These are phyloP conservation scores for Tricharina praecox DNA, from an alignment of 495 filamentous ascomycete genomes.

Conservation along the genomic window DNA sequence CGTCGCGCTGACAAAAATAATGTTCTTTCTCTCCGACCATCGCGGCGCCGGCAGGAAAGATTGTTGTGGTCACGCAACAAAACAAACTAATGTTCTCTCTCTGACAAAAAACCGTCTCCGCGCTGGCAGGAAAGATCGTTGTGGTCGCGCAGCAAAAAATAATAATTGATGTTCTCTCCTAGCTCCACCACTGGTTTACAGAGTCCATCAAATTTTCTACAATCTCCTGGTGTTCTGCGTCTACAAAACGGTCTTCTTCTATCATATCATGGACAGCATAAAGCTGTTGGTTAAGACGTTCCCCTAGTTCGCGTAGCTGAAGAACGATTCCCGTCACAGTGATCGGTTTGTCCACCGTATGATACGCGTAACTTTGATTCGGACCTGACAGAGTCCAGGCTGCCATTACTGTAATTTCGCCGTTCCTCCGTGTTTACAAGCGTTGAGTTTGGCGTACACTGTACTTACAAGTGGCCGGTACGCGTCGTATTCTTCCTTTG, in stretches of 20 bases:
- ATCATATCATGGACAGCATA: background rate
- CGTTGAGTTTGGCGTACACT: slow-evolving; percentile 6
- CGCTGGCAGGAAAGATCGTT: too few relatives aligned
- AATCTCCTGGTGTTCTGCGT: background rate
- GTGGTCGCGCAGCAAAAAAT: too few relatives aligned
- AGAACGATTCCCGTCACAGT: background rate
- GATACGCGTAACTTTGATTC: background rate
- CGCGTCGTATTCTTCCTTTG: background rate
- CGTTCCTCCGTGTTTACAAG: slow-evolving; percentile 1
- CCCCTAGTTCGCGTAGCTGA: background rate
- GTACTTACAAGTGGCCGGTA: slow-evolving; percentile 7
- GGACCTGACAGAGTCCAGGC: background rate
- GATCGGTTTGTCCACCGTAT: background rate
- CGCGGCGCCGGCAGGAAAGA: too few relatives aligned
- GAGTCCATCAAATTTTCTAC: background rate
- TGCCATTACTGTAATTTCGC: background rate
- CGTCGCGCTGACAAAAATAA: too few relatives aligned
- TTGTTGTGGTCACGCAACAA: too few relatives aligned
- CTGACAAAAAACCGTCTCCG: background rate
- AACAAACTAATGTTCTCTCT: too few relatives aligned
- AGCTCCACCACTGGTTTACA: background rate
- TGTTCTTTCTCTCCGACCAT: too few relatives aligned
- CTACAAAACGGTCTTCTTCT: background rate
- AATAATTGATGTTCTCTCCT: too few relatives aligned
- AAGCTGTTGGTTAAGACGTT: background rate